A percentile compares a stretch with the other conserved stretches of the same genome.
Conservation (phyloP, 345 rosid genomes). For the Arabis alpina region DNA sequence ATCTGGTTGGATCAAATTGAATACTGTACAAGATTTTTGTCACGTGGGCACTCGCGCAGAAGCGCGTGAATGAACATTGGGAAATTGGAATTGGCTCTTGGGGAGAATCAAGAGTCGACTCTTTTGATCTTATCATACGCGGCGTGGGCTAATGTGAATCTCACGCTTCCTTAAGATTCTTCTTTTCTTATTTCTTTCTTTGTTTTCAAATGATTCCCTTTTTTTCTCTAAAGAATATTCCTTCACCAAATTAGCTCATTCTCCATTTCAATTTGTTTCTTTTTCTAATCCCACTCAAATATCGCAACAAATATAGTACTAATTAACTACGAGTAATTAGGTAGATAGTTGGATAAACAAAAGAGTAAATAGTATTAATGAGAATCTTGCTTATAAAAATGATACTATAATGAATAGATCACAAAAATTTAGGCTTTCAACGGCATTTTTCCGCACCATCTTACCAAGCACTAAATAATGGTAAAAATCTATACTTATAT, state of each 20-base stretch:
- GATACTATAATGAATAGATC: no score
- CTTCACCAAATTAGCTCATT: conserved; percentile 20
- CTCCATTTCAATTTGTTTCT: not conserved
- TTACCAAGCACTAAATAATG: no score
- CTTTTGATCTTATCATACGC: not conserved
- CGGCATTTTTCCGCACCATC: no score
- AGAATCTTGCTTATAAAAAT: no score
- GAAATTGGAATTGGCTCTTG: conserved; percentile 22
- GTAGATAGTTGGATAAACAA: no score
- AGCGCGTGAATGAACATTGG: conserved; percentile 23
- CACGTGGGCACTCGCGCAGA: conserved; percentile 32
- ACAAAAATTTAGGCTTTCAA: no score
- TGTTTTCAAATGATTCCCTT: conserved; percentile 32
- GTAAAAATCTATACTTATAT: no score
- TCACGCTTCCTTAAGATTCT: conserved; percentile 40
- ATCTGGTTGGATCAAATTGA: conserved; percentile 31
- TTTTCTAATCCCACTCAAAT: not conserved
- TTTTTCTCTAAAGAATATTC: conserved; percentile 24
- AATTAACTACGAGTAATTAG: no score
- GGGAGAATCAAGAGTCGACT: conserved; percentile 33
- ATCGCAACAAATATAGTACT: not conserved
- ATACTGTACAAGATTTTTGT: not conserved
- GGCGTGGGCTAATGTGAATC: conserved; percentile 38
- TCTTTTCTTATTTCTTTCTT: not conserved
- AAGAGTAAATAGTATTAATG: no score